Evolutionary conservation across 2,329 filamentous ascomycete species (phyloP).

Genomic region (Pyrenophora seminiperda): DNA sequence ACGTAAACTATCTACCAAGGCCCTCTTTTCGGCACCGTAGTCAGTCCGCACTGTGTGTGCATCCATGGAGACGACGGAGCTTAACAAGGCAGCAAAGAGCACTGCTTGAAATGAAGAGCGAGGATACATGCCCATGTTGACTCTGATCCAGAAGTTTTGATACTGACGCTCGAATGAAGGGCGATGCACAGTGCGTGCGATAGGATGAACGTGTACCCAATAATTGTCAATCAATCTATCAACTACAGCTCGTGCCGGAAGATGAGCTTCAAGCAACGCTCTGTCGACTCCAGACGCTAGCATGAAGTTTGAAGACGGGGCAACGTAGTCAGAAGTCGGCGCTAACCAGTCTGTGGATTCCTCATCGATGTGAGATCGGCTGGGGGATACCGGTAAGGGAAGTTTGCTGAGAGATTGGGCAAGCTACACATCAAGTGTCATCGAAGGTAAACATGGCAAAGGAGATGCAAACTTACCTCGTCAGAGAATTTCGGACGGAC

Average conservation of each 20-base stretch:
- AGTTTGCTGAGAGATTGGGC: constrained; percentile 38
- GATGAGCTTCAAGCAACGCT: constrained; percentile 60
- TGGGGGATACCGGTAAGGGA: constrained; percentile 20
- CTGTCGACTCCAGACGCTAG: constrained; percentile 60
- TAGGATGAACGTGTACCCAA: constrained; percentile 68
- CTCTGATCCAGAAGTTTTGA: constrained; percentile 66
- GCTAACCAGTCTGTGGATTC: constrained; percentile 58
- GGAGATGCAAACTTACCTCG: constrained; percentile 58
- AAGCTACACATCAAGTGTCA: constrained; percentile 28
- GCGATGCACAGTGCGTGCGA: constrained; percentile 70
- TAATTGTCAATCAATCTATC: constrained; percentile 71
- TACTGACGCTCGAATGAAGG: constrained; percentile 71
- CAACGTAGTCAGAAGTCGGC: constrained; percentile 69
- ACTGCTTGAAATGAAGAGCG: constrained; percentile 68
- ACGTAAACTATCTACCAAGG: constrained; percentile 60
- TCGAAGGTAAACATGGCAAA: neutral
- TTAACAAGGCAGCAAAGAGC: constrained; percentile 72
- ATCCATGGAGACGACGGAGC: constrained; percentile 69
- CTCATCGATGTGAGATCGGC: constrained; percentile 17
- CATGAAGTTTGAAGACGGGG: constrained; percentile 70
- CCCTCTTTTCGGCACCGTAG: constrained; percentile 62
- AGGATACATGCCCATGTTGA: constrained; percentile 65
- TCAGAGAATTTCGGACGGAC: constrained; percentile 72
- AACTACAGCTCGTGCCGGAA: constrained; percentile 63
- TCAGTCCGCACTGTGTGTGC: constrained; percentile 58